A percentile compares a stretch with the other conserved stretches of the same genome.
phyloP scores from a whole-genome alignment of 805 yeast genomes.

The Pichia deserticola region DNA sequence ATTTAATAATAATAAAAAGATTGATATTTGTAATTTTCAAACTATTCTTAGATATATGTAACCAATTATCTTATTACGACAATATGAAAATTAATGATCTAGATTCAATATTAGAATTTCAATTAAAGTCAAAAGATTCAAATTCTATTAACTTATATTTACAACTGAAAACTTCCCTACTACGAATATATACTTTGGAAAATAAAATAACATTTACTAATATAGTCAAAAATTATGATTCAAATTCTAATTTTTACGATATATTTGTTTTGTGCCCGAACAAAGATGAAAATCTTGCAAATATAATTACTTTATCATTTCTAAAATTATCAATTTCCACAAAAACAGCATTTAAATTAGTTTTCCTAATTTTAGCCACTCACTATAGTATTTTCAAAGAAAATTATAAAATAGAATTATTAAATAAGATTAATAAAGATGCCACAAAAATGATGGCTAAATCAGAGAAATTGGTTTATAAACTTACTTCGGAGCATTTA shows the following conservation, averaged over 20 bases:
- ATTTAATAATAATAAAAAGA: background rate
- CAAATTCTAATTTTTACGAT: background rate
- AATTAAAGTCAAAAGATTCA: background rate
- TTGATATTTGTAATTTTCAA: background rate
- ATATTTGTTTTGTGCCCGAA: background rate
- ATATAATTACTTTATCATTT: background rate
- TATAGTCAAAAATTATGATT: background rate
- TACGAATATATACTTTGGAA: background rate
- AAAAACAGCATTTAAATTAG: conserved; percentile 13
- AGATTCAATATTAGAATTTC: background rate
- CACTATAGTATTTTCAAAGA: conserved; percentile 7
- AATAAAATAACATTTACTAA: background rate
- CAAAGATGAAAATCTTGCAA: background rate
- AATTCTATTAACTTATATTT: background rate
- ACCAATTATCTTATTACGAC: too few species aligned
- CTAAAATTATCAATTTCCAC: conserved; percentile 10
- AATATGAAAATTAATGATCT: background rate
- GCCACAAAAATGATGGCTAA: conserved; percentile 10
- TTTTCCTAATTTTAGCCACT: conserved; percentile 10
- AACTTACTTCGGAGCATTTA: conserved; percentile 4
- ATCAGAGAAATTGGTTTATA: conserved; percentile 9
- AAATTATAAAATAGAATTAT: conserved; percentile 1
- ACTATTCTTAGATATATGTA: background rate
- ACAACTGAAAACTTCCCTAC: background rate
- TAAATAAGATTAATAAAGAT: conserved; percentile 5